Evolutionary conservation across 257 asterid species (phyloP).

Genomic region (Paulownia fortunei): DNA sequence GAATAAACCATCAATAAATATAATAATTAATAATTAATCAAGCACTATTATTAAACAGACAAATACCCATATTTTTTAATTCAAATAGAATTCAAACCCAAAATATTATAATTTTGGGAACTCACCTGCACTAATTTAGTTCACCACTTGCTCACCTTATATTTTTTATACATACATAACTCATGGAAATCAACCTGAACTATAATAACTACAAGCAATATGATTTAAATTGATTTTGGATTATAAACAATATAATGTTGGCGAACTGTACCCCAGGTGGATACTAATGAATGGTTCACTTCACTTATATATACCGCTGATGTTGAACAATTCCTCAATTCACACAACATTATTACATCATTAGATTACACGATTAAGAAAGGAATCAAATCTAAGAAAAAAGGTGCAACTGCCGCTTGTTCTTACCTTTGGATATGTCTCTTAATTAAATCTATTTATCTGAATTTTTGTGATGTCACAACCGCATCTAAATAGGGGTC

Average conservation of each 20-base stretch:
- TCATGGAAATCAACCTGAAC: background rate
- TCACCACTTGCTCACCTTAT: background rate
- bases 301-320: background rate
- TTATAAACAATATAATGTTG: background rate
- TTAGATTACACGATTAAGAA: conserved; percentile 34
- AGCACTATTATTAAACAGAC: too few relatives aligned
- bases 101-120: too few relatives aligned
- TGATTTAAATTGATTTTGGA: background rate
- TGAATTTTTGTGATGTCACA: conserved; percentile 23
- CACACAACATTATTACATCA: conserved; percentile 21
- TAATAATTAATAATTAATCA: too few relatives aligned
- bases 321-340: background rate
- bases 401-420: conserved; percentile 32
- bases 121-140: too few relatives aligned
- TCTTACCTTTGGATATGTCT: background rate
- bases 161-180: background rate
- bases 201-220: background rate
- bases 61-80: too few relatives aligned
- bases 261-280: background rate
- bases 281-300: background rate
- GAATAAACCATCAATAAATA: too few relatives aligned
- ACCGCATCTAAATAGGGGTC: conserved; percentile 31
- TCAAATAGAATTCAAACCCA: too few relatives aligned
- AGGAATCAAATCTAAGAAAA: conserved; percentile 34
- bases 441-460: conserved; percentile 23